A percentile compares a stretch with the other conserved stretches of the same genome.
phyloP scores from a whole-genome alignment of 169 alveolate genomes.

The Plasmodium reichenowi region DNA sequence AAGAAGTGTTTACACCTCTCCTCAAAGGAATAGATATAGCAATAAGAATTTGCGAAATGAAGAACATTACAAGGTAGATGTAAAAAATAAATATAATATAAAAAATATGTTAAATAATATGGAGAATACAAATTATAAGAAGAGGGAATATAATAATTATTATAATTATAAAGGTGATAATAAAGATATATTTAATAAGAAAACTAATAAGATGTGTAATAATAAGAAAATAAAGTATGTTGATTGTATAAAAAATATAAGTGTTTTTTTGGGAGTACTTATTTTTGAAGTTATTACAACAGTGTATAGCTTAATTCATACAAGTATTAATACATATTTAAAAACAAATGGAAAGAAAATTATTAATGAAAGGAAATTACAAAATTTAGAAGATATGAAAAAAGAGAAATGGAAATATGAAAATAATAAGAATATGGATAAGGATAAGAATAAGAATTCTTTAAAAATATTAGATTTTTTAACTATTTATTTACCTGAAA shows the following conservation, averaged over 20 bases:
- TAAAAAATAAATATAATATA: not conserved
- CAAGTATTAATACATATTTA: conserved; percentile 37
- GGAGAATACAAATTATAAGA: not conserved
- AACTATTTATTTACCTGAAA: conserved; percentile 63
- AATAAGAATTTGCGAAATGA: not conserved
- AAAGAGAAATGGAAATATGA: not conserved
- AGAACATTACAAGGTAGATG: not conserved
- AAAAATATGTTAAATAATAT: not conserved
- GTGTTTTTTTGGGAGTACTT: conserved; percentile 37
- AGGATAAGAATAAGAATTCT: conserved; percentile 1
- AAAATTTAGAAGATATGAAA: conserved; percentile 34
- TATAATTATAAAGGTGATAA: not conserved
- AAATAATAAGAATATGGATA: not conserved
- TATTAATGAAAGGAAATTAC: conserved; percentile 13
- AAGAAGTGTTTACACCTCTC: not conserved
- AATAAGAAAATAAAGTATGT: conserved; percentile 47
- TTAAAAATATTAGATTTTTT: conserved; percentile 45
- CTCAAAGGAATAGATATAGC: not conserved
- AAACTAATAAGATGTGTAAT: conserved; percentile 5
- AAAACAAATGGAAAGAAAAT: conserved; percentile 12
- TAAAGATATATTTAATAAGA: not conserved
- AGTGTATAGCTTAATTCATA: conserved; percentile 22
- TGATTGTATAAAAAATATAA: conserved; percentile 46
- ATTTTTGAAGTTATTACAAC: conserved; percentile 52
- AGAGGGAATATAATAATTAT: not conserved